Percentiles rank a stretch among this genome's conserved stretches.
These are phyloP conservation scores for Tetramitus jugosus DNA, from an alignment of 208 protist species.

Conservation along the genomic window DNA sequence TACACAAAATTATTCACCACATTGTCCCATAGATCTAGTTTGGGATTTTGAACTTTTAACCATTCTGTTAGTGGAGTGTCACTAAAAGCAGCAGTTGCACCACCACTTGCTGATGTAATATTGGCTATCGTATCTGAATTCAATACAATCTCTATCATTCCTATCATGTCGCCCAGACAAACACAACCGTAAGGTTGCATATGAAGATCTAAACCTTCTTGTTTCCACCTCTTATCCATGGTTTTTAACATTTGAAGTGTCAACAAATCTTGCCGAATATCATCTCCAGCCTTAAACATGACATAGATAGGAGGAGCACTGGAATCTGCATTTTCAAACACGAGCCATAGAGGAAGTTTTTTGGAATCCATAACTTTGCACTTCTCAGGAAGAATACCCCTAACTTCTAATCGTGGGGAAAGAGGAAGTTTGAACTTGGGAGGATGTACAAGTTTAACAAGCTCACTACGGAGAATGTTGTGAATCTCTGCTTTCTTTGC, in stretches of 20 bases:
- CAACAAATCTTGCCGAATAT: constrained; percentile 82
- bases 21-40: constrained; percentile 46
- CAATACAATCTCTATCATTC: constrained; percentile 82
- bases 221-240: constrained; percentile 81
- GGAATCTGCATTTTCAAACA: constrained; percentile 68
- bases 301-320: constrained; percentile 15
- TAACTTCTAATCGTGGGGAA: constrained; percentile 56
- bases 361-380: constrained; percentile 85
- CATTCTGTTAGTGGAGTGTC: constrained; percentile 60
- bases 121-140: constrained; percentile 79
- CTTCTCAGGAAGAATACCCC: constrained; percentile 57
- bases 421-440: constrained; percentile 57
- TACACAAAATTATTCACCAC: constrained; percentile 77
- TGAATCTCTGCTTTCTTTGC: constrained; percentile 47
- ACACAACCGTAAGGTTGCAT: constrained; percentile 69
- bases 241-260: constrained; percentile 78
- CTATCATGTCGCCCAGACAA: constrained; percentile 58
- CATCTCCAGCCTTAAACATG: constrained; percentile 80
- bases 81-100: constrained; percentile 60
- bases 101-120: constrained; percentile 61
- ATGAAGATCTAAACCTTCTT: constrained; percentile 63
- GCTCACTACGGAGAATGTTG: constrained; percentile 40
- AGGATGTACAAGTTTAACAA: constrained; percentile 49
- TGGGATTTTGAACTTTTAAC: constrained; percentile 39
- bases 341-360: constrained; percentile 77